Base-by-base conservation (phyloP, 768 basidiomycete genomes). In the Naganishia vishniacii region DNA sequence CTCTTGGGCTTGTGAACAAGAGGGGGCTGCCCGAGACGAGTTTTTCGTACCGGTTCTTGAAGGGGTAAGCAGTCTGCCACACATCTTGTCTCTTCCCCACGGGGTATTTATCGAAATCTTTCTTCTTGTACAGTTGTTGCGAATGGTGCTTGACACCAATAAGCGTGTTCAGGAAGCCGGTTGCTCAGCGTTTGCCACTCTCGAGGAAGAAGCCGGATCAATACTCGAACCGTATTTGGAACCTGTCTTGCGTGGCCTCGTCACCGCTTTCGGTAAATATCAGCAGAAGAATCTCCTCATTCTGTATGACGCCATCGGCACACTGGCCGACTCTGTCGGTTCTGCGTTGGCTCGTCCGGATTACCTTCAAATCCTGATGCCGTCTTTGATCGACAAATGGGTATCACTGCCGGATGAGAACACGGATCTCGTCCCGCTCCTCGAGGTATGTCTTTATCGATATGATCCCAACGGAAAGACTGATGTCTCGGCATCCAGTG, bases 231-330 rank as follows among this genome's bases (percentile, higher is more conserved):
- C 95, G 1, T 98, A 88, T 79, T 85, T 98, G 16, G 92, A 94
- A 71, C 93, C 93, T 3, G 89, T 99, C 59, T 81, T 99, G 64
- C 86, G 88, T 60, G 97, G 97, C 77, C 82, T 99, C 59, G 93
- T 98, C 40, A 85, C 90, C 68, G 95, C 95, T 0, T 99, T 98
- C 78, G 85, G 89, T 63, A 97, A 95, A 79, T 99, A 99, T 78
- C 95, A 99, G 75, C 93, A 95, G 79, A 98, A 98, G 83, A 99
- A 99, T 76, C 87, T 98, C 84, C 83, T 99, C 69, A 99, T 98
- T 65, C 80, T 99, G 32, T 98, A 98, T 73, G 95, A 99, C 72
- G 95, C 95, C n/a, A 88, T 99, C 48, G 95, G 95, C 7, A 99
- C 95, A 0, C 81, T 99, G 40, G 95, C 95, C 7, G 95, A 99